Evolutionary conservation across 257 asterid species (phyloP).

Genomic region (Penstemon barbatus): DNA sequence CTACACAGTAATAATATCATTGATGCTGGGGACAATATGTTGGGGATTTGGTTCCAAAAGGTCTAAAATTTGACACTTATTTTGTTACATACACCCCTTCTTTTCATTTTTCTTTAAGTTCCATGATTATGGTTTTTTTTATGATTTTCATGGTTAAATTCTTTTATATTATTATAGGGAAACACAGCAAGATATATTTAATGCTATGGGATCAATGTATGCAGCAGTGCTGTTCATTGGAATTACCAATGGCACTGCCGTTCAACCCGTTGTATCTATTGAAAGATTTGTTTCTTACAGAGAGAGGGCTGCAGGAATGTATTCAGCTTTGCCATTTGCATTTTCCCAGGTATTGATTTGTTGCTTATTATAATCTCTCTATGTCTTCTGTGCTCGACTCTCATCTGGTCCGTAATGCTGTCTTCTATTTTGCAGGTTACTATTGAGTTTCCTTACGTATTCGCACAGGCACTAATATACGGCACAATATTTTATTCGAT

Average conservation of each 20-base stretch:
- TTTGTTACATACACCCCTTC: background rate
- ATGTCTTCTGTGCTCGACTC: background rate
- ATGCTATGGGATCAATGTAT: constrained; percentile 95
- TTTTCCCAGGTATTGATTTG: constrained; percentile 69
- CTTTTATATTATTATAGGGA: constrained; percentile 51
- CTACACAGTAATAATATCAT: constrained; percentile 80
- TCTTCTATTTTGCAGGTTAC: constrained; percentile 61
- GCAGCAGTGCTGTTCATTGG: constrained; percentile 85
- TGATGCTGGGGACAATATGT: constrained; percentile 91
- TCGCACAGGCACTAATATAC: constrained; percentile 68
- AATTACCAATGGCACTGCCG: constrained; percentile 82
- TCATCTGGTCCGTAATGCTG: constrained; percentile 5
- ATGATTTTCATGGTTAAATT: constrained; percentile 4
- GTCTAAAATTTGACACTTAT: constrained; percentile 35
- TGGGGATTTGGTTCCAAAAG: constrained; percentile 93
- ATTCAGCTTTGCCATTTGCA: constrained; percentile 88
- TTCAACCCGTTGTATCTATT: constrained; percentile 94
- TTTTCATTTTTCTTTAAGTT: constrained; percentile 4
- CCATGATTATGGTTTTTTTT: background rate
- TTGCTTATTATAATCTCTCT: constrained; percentile 5
- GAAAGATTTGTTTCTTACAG: constrained; percentile 91
- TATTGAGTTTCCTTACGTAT: constrained; percentile 83
- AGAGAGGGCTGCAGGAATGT: constrained; percentile 96
- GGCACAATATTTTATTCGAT: constrained; percentile 68
- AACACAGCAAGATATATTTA: constrained; percentile 83